phyloP scores from a whole-genome alignment of 768 basidiomycete genomes.

The Sistotremastrum niveocremeum region DNA sequence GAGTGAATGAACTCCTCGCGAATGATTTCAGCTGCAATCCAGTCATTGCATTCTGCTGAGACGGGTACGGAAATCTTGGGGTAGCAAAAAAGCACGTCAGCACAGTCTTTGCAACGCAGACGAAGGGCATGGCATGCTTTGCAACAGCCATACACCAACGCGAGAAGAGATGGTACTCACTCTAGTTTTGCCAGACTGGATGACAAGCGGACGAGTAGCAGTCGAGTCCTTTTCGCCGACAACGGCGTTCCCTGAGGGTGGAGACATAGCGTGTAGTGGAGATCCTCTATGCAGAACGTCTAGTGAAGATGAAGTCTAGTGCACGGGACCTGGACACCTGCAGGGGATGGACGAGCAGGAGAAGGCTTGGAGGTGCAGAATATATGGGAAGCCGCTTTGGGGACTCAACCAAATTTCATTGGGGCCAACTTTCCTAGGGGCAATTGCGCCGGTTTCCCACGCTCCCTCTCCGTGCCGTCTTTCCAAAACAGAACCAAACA shows the following conservation, averaged over 20 bases:
- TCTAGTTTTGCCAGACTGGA: conserved; percentile 19
- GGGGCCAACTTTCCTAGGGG: too few species aligned
- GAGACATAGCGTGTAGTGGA: background rate
- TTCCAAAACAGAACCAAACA: too few species aligned
- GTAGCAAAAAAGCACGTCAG: conserved; percentile 1
- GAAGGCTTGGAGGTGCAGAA: too few species aligned
- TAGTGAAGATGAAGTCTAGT: too few species aligned
- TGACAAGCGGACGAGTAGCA: conserved; percentile 18
- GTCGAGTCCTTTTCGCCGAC: conserved; percentile 3
- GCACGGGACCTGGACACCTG: too few species aligned
- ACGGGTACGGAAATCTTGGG: conserved; percentile 75
- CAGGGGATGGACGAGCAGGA: too few species aligned
- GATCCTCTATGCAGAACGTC: too few species aligned
- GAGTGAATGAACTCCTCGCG: conserved; percentile 75
- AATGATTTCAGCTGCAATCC: conserved; percentile 87
- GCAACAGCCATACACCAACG: conserved; percentile 17
- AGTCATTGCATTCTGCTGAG: conserved; percentile 65
- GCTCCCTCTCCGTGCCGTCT: too few species aligned
- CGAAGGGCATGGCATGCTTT: conserved; percentile 21
- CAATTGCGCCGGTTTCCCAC: too few species aligned
- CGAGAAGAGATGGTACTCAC: conserved; percentile 13
- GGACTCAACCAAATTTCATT: too few species aligned
- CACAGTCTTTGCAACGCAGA: conserved; percentile 18
- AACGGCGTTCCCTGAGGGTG: conserved; percentile 3
- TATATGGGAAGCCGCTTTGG: too few species aligned